Evolutionary conservation across 106 monocot species (phyloP).

Genomic region (Dendrobium nobile): DNA sequence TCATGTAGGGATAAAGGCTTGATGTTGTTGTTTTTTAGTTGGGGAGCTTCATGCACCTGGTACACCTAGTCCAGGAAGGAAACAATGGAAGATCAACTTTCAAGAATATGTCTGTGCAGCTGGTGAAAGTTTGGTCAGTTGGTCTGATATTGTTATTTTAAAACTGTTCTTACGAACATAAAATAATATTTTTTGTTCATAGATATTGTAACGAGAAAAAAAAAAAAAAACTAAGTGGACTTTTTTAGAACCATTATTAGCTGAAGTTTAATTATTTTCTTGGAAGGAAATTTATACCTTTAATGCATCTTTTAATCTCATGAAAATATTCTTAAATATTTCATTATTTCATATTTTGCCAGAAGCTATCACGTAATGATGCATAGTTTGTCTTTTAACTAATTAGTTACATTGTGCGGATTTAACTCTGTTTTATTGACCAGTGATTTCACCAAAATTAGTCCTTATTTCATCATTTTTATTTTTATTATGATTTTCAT

Average conservation of each 20-base stretch:
- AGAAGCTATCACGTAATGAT: not conserved
- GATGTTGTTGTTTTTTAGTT: too few species aligned
- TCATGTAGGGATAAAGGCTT: too few species aligned
- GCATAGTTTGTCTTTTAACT: not conserved
- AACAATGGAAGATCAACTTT: not conserved
- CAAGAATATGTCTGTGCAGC: not conserved
- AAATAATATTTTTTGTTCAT: not conserved
- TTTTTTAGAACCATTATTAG: too few species aligned
- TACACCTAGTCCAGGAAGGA: not conserved
- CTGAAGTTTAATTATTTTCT: too few species aligned
- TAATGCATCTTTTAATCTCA: not conserved
- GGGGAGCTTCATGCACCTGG: not conserved
- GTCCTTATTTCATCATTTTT: not conserved
- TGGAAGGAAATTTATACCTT: not conserved
- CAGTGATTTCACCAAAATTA: not conserved
- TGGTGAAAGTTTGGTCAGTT: not conserved
- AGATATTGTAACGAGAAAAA: not conserved
- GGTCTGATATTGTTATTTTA: not conserved
- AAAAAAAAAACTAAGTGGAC: too few species aligned
- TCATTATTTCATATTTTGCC: not conserved
- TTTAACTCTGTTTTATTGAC: not conserved
- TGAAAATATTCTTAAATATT: not conserved
- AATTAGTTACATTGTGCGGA: not conserved
- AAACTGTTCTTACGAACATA: not conserved
- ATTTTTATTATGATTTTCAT: not conserved